Evolutionary conservation across 169 alveolate species (phyloP).

Genomic region (Plasmodium relictum): DNA sequence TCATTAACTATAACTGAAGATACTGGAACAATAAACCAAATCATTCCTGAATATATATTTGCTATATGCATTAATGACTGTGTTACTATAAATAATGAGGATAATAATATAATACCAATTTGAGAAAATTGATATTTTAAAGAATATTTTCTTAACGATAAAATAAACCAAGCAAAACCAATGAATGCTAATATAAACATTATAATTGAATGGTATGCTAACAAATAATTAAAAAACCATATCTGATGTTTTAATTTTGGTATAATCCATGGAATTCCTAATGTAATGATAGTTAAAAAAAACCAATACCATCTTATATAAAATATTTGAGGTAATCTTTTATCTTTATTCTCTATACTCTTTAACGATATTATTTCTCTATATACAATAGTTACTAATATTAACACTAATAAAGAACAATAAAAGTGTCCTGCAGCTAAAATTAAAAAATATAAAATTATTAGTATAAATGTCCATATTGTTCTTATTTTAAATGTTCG

Average conservation of each 20-base stretch:
- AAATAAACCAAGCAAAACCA: conserved; percentile 94
- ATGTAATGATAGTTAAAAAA: conserved; percentile 74
- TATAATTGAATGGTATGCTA: conserved; percentile 92
- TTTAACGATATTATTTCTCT: conserved; percentile 78
- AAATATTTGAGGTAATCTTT: conserved; percentile 64
- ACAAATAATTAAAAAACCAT: conserved; percentile 75
- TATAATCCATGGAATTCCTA: conserved; percentile 85
- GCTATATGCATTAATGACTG: conserved; percentile 88
- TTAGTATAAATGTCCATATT: conserved; percentile 88
- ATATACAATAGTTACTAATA: conserved; percentile 79
- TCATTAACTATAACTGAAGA: conserved; percentile 96
- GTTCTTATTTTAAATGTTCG: conserved; percentile 78
- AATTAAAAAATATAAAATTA: conserved; percentile 81
- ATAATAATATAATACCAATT: conserved; percentile 89
- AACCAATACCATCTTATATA: conserved; percentile 73
- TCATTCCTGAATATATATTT: conserved; percentile 94
- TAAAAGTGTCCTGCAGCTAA: conserved; percentile 94
- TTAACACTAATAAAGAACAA: conserved; percentile 88
- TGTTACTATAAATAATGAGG: conserved; percentile 82
- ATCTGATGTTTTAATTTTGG: conserved; percentile 81
- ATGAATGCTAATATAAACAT: conserved; percentile 88
- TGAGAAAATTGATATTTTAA: conserved; percentile 95
- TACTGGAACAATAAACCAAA: conserved; percentile 98
- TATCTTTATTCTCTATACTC: conserved; percentile 67
- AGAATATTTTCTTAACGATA: conserved; percentile 91